Percentiles rank a stretch among this genome's conserved stretches.
Evolutionary conservation across 2,329 filamentous ascomycete species (phyloP).

Genomic region (Aspergillus jensenii): DNA sequence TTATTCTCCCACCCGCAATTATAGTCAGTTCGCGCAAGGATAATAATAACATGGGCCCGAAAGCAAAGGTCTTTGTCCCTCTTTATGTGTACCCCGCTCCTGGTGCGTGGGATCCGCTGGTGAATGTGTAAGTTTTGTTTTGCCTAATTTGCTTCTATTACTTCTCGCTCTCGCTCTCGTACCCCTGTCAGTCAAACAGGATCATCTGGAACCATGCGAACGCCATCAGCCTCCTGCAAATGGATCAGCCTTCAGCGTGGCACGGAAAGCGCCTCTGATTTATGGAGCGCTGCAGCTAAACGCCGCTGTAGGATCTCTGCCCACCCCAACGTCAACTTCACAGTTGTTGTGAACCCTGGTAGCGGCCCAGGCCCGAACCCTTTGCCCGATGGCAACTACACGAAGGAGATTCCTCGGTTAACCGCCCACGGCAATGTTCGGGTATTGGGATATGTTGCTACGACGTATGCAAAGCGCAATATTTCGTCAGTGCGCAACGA

Average conservation of each 20-base stretch:
- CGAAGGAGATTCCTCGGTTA: conserved; percentile 42
- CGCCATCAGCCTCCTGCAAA: conserved; percentile 16
- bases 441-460: conserved; percentile 52
- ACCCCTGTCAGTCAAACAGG: conserved; percentile 7
- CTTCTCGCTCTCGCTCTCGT: conserved; percentile 9
- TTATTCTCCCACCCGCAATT: conserved; percentile 34
- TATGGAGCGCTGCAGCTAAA: conserved; percentile 23
- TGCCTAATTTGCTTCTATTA: conserved; percentile 5
- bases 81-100: conserved; percentile 51
- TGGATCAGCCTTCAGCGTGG: conserved; percentile 16
- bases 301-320: conserved; percentile 34
- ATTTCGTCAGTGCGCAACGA: conserved; percentile 44
- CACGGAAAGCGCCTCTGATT: conserved; percentile 11
- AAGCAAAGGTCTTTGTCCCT: conserved; percentile 47
- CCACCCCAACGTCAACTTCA: conserved; percentile 48
- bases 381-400: conserved; percentile 47
- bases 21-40: conserved; percentile 35
- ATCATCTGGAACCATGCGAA: conserved; percentile 15
- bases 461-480: conserved; percentile 46
- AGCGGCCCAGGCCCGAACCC: conserved; percentile 47
- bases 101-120: conserved; percentile 49
- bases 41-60: conserved; percentile 35
- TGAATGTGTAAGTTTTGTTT: conserved; percentile 40
- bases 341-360: conserved; percentile 51
- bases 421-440: conserved; percentile 48